These are phyloP conservation scores for Cephaloascus fragrans DNA, from an alignment of 805 yeast species.

Conservation along the genomic window DNA sequence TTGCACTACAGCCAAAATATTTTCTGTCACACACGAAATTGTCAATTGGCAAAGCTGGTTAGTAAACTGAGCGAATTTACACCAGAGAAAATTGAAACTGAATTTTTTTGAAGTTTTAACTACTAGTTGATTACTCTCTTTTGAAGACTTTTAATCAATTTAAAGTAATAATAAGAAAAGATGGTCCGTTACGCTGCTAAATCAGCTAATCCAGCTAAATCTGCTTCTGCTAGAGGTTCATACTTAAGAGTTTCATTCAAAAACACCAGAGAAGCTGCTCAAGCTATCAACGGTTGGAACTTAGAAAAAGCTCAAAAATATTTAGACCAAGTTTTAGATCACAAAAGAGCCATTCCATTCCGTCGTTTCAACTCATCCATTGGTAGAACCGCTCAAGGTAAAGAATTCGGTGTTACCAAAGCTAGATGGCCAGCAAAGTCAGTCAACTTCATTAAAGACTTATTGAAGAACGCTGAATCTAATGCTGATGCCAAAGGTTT, in stretches of 20 bases:
- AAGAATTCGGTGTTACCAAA: conserved; percentile 99
- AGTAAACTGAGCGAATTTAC: too few species aligned
- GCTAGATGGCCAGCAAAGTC: conserved; percentile 99
- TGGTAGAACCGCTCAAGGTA: conserved; percentile 99
- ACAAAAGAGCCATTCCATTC: conserved; percentile 99
- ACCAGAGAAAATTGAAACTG: too few species aligned
- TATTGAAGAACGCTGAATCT: conserved; percentile 95
- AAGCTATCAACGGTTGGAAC: conserved; percentile 98
- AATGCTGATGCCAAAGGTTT: conserved; percentile 99
- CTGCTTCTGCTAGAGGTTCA: conserved; percentile 99
- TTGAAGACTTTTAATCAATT: too few species aligned
- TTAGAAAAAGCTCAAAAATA: conserved; percentile 91
- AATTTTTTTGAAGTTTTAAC: too few species aligned
- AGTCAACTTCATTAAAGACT: conserved; percentile 89
- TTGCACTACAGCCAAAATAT: too few species aligned
- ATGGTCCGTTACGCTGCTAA: conserved; percentile 99
- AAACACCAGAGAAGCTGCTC: conserved; percentile 99
- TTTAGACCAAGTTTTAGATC: conserved; percentile 93
- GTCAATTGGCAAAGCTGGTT: too few species aligned
- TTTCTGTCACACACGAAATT: too few species aligned
- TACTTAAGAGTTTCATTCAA: conserved; percentile 98
- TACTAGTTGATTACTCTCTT: too few species aligned
- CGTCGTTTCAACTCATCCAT: conserved; percentile 94
- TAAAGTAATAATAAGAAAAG: conserved; percentile 12
- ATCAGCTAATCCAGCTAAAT: conserved; percentile 98